Base-by-base conservation (phyloP, 139 green algal genomes). In the Raphidocelis subcapitata region DNA sequence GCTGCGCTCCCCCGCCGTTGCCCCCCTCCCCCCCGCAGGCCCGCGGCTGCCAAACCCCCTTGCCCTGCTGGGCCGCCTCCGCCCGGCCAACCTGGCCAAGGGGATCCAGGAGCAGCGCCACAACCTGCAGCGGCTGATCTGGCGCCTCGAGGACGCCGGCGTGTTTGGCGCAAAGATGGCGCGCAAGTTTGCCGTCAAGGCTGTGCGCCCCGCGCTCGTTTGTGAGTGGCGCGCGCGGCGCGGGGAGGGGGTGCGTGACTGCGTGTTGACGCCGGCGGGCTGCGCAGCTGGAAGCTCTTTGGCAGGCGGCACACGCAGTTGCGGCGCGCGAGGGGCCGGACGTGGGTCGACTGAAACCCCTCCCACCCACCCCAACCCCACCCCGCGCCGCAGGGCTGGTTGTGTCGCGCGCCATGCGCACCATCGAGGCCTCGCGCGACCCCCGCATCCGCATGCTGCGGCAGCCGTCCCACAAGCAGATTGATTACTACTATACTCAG, bases 91-190 rank as follows among this genome's bases (percentile, higher is more conserved):
- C 24, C 32, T 77, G 16, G 60, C 51, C 24, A 33, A 35, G 21
- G 24, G 46, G 24, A 12, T 63, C 10, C 63, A 46, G 29, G 49
- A 32, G 60, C 70, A 77, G 61, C 24, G 61, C 31, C 54, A 77
- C 60, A 46, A 36, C 1, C 23, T 78, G 36, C 72, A 78, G 72
- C 72, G 63, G 21, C 63, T 78, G 63, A 8, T 72, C 28, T 88
- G 79, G 77, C 74, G 75, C 28, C 28, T 84, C 74, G 79, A 86
- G 77, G 83, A 86, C 20, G 55, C 84, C 2, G 72, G 68, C 35
- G 70, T 84, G 35, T 74, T 78, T n/a, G 66, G 65, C 3, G 71
- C 37, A 41, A 84, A 81, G 67, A 37, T 84, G 52, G 80, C 79
- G 33, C 28, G 67, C 21, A 67, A 65, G 37, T 26, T 78, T 51